Evolutionary conservation across 257 asterid genomes (phyloP), one percentile per base, ranked within the genome.

Genomic region (Jasminum sambac): DNA sequence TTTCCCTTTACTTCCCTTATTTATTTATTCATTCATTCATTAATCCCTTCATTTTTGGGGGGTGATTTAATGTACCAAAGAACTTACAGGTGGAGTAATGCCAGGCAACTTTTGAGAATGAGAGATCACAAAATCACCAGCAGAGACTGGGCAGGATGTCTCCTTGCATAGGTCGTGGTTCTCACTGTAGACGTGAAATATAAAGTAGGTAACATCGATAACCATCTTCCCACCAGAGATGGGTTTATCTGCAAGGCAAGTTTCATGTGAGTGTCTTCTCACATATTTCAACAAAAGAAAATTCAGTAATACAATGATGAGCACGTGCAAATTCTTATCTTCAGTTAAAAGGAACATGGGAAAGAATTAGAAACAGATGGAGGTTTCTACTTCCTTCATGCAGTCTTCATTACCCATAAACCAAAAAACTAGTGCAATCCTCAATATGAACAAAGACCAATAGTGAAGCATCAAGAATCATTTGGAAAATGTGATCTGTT

Each of bases 91-190:
- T 48, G 98, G 98, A 17, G 96, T 90, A 69, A 40, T 59, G 73
- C 88, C 90, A 43, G 97, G 98, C 63, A 93, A 81, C 42, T 59
- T 84, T 78, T 93, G 97, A 43, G 96, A 67, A 79, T 87, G 94
- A 52, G 96, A 76, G 72, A 93, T 84, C 48, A 80, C 74, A 61
- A 93, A 93, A 68, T 86, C 85, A 39, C 98, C 98, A 30, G 69
- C 77, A 69, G 88, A 21, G 30, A 91, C 77, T 19, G 98, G 97
- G 82, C 98, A 93, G 11, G 90, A 72, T 2, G 96, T 93, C 82
- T 89, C 83, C n/a, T 50, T 0, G 67, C 98, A 93, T 55, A 93
- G 89, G 75, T 90, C 80, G 16, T 85, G 86, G 1, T 76, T 64
- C 84, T 93, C 97, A 5, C 70, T 71, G 84, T 55, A 74, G 71